A percentile compares a stretch with the other conserved stretches of the same genome.
phyloP scores from a whole-genome alignment of 495 filamentous ascomycete species.

The Cladorrhinum samala region DNA sequence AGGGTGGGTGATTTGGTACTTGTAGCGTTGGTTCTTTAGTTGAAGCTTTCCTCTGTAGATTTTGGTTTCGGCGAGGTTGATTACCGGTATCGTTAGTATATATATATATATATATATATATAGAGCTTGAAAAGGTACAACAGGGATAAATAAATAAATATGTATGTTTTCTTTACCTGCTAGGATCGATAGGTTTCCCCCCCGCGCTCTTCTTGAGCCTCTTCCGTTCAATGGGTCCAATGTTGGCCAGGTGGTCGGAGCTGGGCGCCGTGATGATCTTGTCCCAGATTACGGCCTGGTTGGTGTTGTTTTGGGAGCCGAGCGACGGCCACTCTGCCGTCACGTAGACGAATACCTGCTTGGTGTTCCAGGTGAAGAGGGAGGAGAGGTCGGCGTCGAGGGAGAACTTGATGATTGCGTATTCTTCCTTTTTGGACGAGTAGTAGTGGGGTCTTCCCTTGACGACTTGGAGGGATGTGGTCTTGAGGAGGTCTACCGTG shows the following conservation, averaged over 20 bases:
- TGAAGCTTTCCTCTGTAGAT: constrained; percentile 56
- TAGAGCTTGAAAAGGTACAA: no score
- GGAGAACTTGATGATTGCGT: constrained; percentile 88
- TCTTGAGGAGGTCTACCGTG: constrained; percentile 53
- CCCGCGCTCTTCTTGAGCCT: constrained; percentile 46
- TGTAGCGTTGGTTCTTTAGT: constrained; percentile 74
- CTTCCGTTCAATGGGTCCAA: constrained; percentile 44
- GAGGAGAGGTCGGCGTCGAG: constrained; percentile 78
- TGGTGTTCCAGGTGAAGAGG: constrained; percentile 99
- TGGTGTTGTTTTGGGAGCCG: constrained; percentile 36
- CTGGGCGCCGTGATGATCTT: constrained; percentile 72
- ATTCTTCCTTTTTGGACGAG: constrained; percentile 84
- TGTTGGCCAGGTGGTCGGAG: constrained; percentile 49
- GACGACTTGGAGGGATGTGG: constrained; percentile 79
- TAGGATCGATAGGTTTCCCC: constrained; percentile 48
- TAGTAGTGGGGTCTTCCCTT: constrained; percentile 92
- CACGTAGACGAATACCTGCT: constrained; percentile 94
- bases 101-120: not conserved
- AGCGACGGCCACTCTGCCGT: constrained; percentile 73
- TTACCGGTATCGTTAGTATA: not conserved
- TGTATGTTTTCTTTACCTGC: constrained; percentile 28
- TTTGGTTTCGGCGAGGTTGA: not conserved
- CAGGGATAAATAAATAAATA: no score
- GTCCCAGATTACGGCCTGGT: constrained; percentile 92
- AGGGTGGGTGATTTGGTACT: constrained; percentile 92